Evolutionary conservation across 805 yeast species (phyloP).

Genomic region (Metschnikowia amazonensis): DNA sequence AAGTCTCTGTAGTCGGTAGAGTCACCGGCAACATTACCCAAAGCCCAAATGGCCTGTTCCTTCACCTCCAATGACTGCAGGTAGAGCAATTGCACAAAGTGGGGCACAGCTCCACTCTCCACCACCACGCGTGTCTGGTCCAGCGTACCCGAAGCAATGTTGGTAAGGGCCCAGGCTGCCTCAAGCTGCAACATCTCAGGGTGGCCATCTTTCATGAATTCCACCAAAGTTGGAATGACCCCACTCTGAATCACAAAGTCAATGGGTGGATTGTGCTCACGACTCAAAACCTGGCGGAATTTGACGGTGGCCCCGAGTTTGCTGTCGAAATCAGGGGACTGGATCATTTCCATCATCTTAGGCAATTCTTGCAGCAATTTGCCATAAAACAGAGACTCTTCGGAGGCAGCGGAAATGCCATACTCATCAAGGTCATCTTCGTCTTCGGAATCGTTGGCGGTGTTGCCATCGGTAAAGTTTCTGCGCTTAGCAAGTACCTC

Average conservation of each 20-base stretch:
- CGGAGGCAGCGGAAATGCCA: constrained; percentile 42
- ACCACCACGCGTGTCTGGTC: constrained; percentile 89
- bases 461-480: constrained; percentile 47
- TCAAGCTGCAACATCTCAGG: constrained; percentile 90
- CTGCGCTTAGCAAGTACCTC: constrained; percentile 93
- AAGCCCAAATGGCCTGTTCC: constrained; percentile 99
- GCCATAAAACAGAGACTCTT: constrained; percentile 39
- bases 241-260: constrained; percentile 90
- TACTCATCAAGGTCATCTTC: constrained; percentile 39
- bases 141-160: constrained; percentile 91
- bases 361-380: constrained; percentile 65
- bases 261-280: constrained; percentile 95
- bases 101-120: constrained; percentile 90
- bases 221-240: constrained; percentile 87
- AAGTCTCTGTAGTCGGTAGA: constrained; percentile 85
- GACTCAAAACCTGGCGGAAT: constrained; percentile 88
- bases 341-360: constrained; percentile 75
- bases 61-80: constrained; percentile 86
- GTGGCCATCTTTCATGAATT: constrained; percentile 68
- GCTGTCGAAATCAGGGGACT: constrained; percentile 67
- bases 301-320: constrained; percentile 88
- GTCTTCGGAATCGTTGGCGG: constrained; percentile 41
- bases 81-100: constrained; percentile 75
- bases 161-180: constrained; percentile 99
- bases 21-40: constrained; percentile 99